Evolutionary conservation across 1,284 basidiomycete species (phyloP).

Genomic region (Microbotryomycetes sp.): DNA sequence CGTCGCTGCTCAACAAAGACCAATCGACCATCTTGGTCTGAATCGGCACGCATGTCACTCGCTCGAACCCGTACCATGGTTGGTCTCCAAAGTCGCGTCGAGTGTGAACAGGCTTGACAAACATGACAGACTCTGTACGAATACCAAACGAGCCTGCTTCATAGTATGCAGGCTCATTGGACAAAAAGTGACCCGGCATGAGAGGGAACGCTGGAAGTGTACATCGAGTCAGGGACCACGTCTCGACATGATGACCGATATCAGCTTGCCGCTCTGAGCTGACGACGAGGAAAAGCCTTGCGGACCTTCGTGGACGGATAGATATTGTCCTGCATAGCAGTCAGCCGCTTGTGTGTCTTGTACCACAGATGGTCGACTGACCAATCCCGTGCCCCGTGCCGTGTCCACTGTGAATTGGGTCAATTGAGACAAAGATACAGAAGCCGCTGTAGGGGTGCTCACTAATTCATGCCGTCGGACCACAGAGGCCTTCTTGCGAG

Average conservation of each 20-base stretch:
- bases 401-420: conserved; percentile 14
- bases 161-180: conserved; percentile 93
- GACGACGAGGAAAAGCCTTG: conserved; percentile 76
- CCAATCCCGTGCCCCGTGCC: conserved; percentile 87
- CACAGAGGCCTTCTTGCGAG: conserved; percentile 81
- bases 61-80: conserved; percentile 41
- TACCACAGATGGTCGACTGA: too few relatives aligned
- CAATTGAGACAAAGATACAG: neutral
- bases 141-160: conserved; percentile 85
- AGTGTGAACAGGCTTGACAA: conserved; percentile 40
- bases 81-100: conserved; percentile 14
- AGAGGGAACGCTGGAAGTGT: conserved; percentile 51
- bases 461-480: conserved; percentile 72
- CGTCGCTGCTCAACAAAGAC: conserved; percentile 33
- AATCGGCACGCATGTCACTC: conserved; percentile 39
- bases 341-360: too few relatives aligned
- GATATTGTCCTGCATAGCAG: too few relatives aligned
- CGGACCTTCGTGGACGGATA: conserved; percentile 91
- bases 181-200: conserved; percentile 78
- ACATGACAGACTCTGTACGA: conserved; percentile 80
- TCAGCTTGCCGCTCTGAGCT: conserved; percentile 32
- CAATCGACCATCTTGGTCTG: conserved; percentile 37
- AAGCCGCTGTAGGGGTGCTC: neutral
- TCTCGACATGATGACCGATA: neutral
- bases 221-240: neutral